phyloP scores from a whole-genome alignment of 2,329 filamentous ascomycete genomes.

The Gaeumannomyces sp. region DNA sequence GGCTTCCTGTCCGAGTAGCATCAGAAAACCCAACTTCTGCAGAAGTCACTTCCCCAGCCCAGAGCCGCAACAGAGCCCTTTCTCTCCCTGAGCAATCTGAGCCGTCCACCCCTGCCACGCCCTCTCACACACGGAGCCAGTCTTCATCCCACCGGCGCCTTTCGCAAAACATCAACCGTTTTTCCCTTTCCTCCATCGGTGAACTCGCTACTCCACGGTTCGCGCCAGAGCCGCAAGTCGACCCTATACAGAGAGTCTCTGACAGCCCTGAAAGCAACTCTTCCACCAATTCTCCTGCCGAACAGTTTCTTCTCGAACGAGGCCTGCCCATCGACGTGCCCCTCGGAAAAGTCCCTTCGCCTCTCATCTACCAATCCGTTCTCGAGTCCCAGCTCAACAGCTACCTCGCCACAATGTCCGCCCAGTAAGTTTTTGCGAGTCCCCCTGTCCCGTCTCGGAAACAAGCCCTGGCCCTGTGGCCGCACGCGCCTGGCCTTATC shows the following conservation, averaged over 20 bases:
- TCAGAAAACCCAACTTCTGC: not conserved
- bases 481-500: not conserved
- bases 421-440: not conserved
- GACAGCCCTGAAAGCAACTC: not conserved
- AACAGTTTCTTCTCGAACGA: slow-evolving; percentile 11
- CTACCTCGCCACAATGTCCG: slow-evolving; percentile 10
- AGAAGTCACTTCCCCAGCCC: not conserved
- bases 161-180: not conserved
- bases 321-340: slow-evolving; percentile 7
- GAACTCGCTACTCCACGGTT: slow-evolving; percentile 5
- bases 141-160: not conserved
- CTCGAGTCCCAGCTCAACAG: slow-evolving; percentile 6
- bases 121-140: not conserved
- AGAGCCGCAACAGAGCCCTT: not conserved
- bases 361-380: not conserved
- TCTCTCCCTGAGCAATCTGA: not conserved
- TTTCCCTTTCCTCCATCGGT: slow-evolving; percentile 9
- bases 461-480: too few species aligned
- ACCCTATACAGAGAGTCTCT: not conserved
- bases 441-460: not conserved
- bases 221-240: not conserved
- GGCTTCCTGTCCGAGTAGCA: not conserved
- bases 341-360: slow-evolving; percentile 5
- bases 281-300: slow-evolving; percentile 5
- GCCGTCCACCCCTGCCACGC: not conserved